Base-by-base conservation (phyloP, 345 rosid species). In the Atalantia buxifolia region DNA sequence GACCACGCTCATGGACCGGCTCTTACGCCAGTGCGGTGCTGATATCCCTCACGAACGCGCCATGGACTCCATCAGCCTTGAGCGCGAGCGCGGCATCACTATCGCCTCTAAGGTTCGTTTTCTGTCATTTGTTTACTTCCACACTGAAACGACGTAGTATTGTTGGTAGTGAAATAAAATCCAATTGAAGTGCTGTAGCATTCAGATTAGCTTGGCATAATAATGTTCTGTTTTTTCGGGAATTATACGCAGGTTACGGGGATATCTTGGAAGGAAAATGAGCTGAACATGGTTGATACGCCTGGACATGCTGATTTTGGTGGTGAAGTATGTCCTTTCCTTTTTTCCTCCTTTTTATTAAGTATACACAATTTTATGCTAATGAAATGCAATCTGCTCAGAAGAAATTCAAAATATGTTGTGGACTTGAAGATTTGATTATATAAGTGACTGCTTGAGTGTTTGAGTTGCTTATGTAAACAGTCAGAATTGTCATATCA, bases 251-350 rank as follows among this genome's bases (percentile, higher is more conserved):
- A 95, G 99, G 98, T 96, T 78, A 96, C 99, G 8, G 85, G 97
- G 1, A 67, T 96, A 77, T 77, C 88, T 55, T 96, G 99, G 99
- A 94, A 87, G 80, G 98, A 91, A 40, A 85, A 87, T 67, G 99
- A 94, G 83, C 90, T 96, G 38, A 96, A 96, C 88, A 94, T 94
- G 98, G 99, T 96, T 16, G 99, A 94, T 82, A 94, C 99, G 30
- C 99, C 99, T 67, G 99, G 99, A 76, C 99, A 96, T 87, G 99
- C 99, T 12, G 99, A 96, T 85, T 96, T 96, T 88, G 97, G 99
- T 76, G 99, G 98, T 65, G 99, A 96, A 83, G 98, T 96, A 90
- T 85, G 97, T 71, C 31, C 68, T 7, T 36, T 35, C n/a, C n/a
- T 33, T 19, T 66, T 35, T 35, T 0, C 8, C 1, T 19, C n/a